These are phyloP conservation scores for Endoconidiophora polonica DNA, from an alignment of 2,329 filamentous ascomycete genomes.

Conservation along the genomic window DNA sequence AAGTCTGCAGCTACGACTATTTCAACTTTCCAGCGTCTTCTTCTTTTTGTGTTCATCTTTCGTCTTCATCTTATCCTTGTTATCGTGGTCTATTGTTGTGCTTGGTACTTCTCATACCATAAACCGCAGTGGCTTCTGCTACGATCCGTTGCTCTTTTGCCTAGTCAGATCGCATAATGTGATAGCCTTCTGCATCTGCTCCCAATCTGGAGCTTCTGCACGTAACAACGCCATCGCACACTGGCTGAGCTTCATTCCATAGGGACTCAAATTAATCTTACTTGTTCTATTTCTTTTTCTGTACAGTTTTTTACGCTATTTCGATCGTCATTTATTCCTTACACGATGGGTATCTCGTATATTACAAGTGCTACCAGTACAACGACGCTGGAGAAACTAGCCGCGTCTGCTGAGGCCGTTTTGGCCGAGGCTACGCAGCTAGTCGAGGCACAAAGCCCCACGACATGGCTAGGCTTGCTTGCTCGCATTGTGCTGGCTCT, in stretches of 20 bases:
- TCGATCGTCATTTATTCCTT: not conserved
- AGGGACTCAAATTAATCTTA: not conserved
- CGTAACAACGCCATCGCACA: not conserved
- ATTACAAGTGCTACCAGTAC: not conserved
- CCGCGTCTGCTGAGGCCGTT: conserved; percentile 4
- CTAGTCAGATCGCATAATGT: conserved; percentile 8
- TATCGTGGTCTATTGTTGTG: too few relatives aligned
- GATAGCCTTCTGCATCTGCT: conserved; percentile 8
- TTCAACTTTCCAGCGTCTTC: too few relatives aligned
- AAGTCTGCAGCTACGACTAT: too few relatives aligned
- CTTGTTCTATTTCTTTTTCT: not conserved
- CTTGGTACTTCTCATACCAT: too few relatives aligned
- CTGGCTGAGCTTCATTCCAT: not conserved
- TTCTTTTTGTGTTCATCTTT: too few relatives aligned
- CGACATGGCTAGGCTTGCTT: conserved; percentile 41
- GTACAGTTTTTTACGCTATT: not conserved
- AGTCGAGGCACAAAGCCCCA: conserved; percentile 17
- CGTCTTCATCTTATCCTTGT: too few relatives aligned
- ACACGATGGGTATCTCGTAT: not conserved
- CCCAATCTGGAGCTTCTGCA: conserved; percentile 11
- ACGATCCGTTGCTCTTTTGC: not conserved
- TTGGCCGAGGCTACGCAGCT: conserved; percentile 6
- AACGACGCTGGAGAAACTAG: conserved; percentile 6
- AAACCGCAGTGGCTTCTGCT: not conserved
- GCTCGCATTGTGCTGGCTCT: conserved; percentile 37